A percentile compares a stretch with the other conserved stretches of the same genome.
Evolutionary conservation across 495 filamentous ascomycete species (phyloP).

Genomic region (Neurospora sp.): DNA sequence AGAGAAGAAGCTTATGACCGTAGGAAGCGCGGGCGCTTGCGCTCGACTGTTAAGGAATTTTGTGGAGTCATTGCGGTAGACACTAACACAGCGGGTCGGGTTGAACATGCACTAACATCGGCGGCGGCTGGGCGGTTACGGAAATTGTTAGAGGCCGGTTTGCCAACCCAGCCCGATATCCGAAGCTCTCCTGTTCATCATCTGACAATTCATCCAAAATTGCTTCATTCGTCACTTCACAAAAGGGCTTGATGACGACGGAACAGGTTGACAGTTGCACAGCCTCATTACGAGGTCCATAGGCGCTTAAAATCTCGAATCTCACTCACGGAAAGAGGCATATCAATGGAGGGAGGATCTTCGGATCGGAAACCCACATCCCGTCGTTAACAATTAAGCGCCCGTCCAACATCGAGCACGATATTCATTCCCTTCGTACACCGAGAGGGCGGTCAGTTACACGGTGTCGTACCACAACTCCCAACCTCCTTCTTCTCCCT

Average conservation of each 20-base stretch:
- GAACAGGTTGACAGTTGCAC: not conserved
- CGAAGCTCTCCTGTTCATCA: not conserved
- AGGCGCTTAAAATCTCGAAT: not conserved
- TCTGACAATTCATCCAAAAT: not conserved
- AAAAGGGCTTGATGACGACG: not conserved
- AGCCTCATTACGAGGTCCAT: not conserved
- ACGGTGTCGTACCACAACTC: not conserved
- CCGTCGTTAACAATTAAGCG: not conserved
- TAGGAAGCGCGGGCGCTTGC: slow-evolving; percentile 7
- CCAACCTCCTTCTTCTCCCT: not conserved
- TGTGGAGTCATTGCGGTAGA: not conserved
- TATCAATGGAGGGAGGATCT: not conserved
- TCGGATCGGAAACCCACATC: not conserved
- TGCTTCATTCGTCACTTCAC: not conserved
- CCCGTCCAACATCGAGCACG: not conserved
- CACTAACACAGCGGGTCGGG: slow-evolving; percentile 1
- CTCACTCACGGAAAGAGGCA: not conserved
- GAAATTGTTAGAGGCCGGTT: slow-evolving; percentile 16
- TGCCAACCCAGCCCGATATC: slow-evolving; percentile 9
- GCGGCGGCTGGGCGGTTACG: slow-evolving; percentile 10
- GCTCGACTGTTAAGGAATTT: not conserved
- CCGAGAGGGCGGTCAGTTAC: not conserved
- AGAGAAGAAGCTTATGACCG: not conserved
- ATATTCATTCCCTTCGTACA: not conserved
- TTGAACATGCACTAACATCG: slow-evolving; percentile 1